Evolutionary conservation across 2,329 filamentous ascomycete species (phyloP).

Genomic region (Aspergillus brunneoviolaceus): DNA sequence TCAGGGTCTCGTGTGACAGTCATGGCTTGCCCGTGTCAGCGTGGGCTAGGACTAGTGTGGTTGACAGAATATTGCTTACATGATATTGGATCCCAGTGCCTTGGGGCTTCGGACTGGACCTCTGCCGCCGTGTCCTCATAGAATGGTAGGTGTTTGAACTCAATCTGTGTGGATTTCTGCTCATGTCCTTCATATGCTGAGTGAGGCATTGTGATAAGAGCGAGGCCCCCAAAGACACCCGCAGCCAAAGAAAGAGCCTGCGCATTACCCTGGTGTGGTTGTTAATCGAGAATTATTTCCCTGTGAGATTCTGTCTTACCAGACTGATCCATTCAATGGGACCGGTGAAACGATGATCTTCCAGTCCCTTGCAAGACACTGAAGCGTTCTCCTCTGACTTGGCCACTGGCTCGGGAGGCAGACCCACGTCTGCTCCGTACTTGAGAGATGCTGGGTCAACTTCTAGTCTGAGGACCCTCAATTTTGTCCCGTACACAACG

Average conservation of each 20-base stretch:
- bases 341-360: conserved; percentile 26
- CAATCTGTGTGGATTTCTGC: conserved; percentile 1
- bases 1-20: conserved; percentile 15
- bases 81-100: conserved; percentile 35
- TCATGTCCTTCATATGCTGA: conserved; percentile 16
- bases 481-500: conserved; percentile 27
- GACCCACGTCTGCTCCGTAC: neutral
- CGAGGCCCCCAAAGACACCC: conserved; percentile 26
- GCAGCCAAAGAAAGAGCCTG: conserved; percentile 23
- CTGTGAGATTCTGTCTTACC: conserved; percentile 23
- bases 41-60: neutral
- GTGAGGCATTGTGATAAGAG: conserved; percentile 23
- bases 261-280: conserved; percentile 21
- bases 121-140: conserved; percentile 15
- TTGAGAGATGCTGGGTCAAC: conserved; percentile 14
- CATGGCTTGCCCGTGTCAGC: conserved; percentile 29
- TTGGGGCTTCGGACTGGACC: conserved; percentile 10
- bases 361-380: conserved; percentile 8
- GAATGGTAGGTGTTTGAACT: conserved; percentile 23
- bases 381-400: conserved; percentile 15
- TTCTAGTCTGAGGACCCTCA: conserved; percentile 28
- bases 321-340: conserved; percentile 33
- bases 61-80: conserved; percentile 23
- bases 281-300: conserved; percentile 9
- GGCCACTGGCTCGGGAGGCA: conserved; percentile 12